Evolutionary conservation across 1,284 basidiomycete species (phyloP), one percentile per base, ranked within the genome.

Genomic region (Cryptococcus hybrid): DNA sequence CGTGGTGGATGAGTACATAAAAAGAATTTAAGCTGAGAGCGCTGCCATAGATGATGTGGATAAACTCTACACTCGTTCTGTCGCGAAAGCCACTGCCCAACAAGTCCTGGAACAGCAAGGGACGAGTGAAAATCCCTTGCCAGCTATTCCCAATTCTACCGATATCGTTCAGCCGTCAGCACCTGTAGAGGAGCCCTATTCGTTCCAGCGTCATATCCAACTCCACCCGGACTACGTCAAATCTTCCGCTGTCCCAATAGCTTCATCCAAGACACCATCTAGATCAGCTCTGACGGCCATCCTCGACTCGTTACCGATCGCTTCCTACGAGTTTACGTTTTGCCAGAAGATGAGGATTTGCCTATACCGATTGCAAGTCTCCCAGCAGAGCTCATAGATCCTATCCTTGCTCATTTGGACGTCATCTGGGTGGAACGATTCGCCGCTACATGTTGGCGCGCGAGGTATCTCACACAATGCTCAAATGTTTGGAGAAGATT

Each of bases 301-400:
- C 0, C 55, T 71, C 42, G 34, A 55, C 4, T 15, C 46, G 2
- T 48, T 63, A 4, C 57, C 58, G 5, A 49, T 62, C 7, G 52
- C 59, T 9, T 38, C 63, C 2, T 39, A 57, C 18, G 56, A 65
- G n/a, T 74, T 88, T 44, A 66, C 69, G 2, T 92, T 68, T 79
- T 83, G 44, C 85, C 87, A 0, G 86, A 88, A 66, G 83, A 88
- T 55, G 88, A 90, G 66, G 79, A 78, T 45, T 79, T 83, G 55
- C 82, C 82, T 2, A 74, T 84, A 0, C 82, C 83, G 7, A 71
- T 94, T 36, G 80, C 82, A 46, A 68, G 69, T 0, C 74, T 94
- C 4, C 91, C 91, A 0, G 84, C 88, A 49, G 91, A 95, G 70
- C 69, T 94, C 3, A 68, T 94, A 38, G 78, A 90, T 42, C 74